Evolutionary conservation across 768 basidiomycete genomes (phyloP).

Genomic region (Hygrophorus pudorinus): DNA sequence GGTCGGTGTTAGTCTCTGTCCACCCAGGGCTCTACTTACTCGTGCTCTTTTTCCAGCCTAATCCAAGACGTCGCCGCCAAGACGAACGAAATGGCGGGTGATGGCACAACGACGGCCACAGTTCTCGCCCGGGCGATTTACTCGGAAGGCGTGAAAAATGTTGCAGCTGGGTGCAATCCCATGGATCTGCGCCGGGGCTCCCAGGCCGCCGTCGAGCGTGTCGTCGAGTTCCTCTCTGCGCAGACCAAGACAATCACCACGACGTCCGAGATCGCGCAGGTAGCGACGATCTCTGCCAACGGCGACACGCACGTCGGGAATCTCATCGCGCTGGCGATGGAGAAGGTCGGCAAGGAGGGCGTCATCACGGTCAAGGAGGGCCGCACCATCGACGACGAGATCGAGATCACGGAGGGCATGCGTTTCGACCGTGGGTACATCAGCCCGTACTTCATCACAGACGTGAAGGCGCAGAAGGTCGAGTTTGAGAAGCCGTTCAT

Average conservation of each 20-base stretch:
- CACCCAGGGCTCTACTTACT: too few relatives aligned
- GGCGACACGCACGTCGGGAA: constrained; percentile 83
- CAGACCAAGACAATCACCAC: constrained; percentile 95
- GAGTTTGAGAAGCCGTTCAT: constrained; percentile 96
- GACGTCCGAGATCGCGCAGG: constrained; percentile 95
- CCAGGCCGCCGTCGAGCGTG: constrained; percentile 92
- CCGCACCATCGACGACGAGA: constrained; percentile 95
- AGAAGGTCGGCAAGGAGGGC: constrained; percentile 99
- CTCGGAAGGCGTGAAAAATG: constrained; percentile 97
- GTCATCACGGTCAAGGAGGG: constrained; percentile 99
- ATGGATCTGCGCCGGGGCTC: constrained; percentile 99
- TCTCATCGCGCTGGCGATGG: constrained; percentile 97
- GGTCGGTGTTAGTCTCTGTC: too few relatives aligned
- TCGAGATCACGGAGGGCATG: constrained; percentile 99
- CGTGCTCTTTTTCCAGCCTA: constrained; percentile 38
- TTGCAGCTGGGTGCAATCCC: constrained; percentile 97
- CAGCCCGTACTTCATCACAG: constrained; percentile 96
- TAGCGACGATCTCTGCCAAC: constrained; percentile 88
- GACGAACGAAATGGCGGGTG: constrained; percentile 95
- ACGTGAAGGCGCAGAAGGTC: constrained; percentile 92
- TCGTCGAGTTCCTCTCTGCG: constrained; percentile 80
- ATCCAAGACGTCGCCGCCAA: constrained; percentile 94
- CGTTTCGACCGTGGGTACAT: constrained; percentile 98
- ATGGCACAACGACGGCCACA: constrained; percentile 97
- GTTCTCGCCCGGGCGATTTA: constrained; percentile 97